Base-by-base conservation (phyloP, 345 rosid genomes). In the Corchorus capsularis region DNA sequence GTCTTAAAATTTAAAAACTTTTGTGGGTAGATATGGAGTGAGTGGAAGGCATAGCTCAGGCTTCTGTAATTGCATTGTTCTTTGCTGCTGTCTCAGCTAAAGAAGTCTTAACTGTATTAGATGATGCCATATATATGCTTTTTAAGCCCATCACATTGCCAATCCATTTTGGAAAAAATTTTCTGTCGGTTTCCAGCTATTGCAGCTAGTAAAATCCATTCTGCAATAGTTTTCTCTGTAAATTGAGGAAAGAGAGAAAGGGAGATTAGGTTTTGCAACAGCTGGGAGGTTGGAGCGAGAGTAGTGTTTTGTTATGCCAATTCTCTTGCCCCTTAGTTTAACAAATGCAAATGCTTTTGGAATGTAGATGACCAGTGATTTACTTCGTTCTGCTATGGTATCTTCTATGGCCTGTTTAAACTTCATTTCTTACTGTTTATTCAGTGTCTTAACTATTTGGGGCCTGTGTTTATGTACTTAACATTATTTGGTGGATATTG, bases 281-380 rank as follows among this genome's bases (percentile, higher is more conserved):
- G 15, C 47, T 13, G 39, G 1, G 22, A 69, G 50, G 15, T 27
- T 49, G 13, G 15, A 50, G 19, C 43, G 20, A 32, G 57, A 34
- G 41, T 14, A 32, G 57, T 12, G 32, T 19, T 32, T 14, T 32
- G 3, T 68, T 0, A 20, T n/a, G 27, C n/a, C n/a, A 22, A 68
- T 47, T 67, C 49, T 2, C 27, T 35, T 35, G 62, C 35, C 34
- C 5, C 17, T 13, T 54, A 71, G 63, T 71, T 71, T 50, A 54
- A 54, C 62, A 71, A 71, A 17, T 71, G 17, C 63, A 71, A 71
- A 13, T 12, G 11, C 47, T 53, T 8, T 34, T 71, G 20, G 63
- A 54, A 54, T 17, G 19, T 71, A 37, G 59, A n/a, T 35, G 34
- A 71, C 34, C 39, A 71, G 49, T 54, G 11, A 7, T 37, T 71